Percentiles rank a stretch among this genome's conserved stretches.
Evolutionary conservation across 2,329 filamentous ascomycete species (phyloP).

Genomic region (Exophiala lecanii-corni): DNA sequence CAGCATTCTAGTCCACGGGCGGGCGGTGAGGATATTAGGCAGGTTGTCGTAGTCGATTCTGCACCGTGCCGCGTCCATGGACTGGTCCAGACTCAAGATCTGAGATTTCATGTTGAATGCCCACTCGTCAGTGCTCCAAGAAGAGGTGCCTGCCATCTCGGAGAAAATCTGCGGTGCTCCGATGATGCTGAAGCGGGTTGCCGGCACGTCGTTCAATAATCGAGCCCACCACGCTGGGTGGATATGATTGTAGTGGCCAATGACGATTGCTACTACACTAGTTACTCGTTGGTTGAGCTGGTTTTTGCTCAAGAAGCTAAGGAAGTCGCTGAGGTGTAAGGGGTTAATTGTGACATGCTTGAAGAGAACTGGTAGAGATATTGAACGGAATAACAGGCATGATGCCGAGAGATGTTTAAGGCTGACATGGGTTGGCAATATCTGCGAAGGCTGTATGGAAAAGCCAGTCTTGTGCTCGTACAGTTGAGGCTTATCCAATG

Average conservation of each 20-base stretch:
- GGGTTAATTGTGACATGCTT: slow-evolving; percentile 45
- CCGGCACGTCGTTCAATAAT: slow-evolving; percentile 48
- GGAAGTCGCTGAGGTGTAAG: slow-evolving; percentile 32
- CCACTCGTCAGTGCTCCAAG: slow-evolving; percentile 58
- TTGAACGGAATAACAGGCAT: slow-evolving; percentile 50
- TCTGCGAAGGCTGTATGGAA: neutral
- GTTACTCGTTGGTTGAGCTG: slow-evolving; percentile 38
- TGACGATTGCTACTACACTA: slow-evolving; percentile 45
- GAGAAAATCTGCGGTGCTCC: slow-evolving; percentile 61
- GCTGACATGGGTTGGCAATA: neutral
- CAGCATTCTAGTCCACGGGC: slow-evolving; percentile 60
- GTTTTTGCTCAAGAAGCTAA: slow-evolving; percentile 35
- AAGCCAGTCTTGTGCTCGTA: slow-evolving; percentile 33
- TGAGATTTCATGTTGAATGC: slow-evolving; percentile 61
- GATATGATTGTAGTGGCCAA: slow-evolving; percentile 38
- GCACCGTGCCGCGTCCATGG: slow-evolving; percentile 10
- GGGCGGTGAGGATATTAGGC: slow-evolving; percentile 50
- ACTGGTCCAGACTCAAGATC: slow-evolving; percentile 47
- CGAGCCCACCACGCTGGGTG: slow-evolving; percentile 50
- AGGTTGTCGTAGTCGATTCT: slow-evolving; percentile 21
- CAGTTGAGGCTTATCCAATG: slow-evolving; percentile 49
- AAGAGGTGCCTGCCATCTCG: slow-evolving; percentile 53
- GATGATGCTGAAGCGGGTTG: slow-evolving; percentile 51
- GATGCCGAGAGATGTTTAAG: slow-evolving; percentile 56
- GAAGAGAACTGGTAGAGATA: slow-evolving; percentile 55